Conservation (phyloP, 2,329 filamentous ascomycete genomes). For the Aspergillus terreus region DNA sequence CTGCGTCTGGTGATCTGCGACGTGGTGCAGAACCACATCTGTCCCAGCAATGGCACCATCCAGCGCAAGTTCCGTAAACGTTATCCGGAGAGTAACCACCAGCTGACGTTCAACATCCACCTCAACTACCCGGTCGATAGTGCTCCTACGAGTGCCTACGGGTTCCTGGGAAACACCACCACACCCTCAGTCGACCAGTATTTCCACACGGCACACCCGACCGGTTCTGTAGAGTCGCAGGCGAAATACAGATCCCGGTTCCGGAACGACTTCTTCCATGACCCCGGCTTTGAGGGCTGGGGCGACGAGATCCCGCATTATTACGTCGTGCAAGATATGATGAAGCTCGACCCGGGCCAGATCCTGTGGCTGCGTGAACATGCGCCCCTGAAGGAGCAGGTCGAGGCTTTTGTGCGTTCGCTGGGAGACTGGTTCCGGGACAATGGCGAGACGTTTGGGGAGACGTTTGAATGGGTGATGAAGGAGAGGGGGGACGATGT, state of each 20-base stretch:
- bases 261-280: conserved; percentile 46
- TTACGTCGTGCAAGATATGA: conserved; percentile 62
- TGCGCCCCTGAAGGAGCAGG: conserved; percentile 54
- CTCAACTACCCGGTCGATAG: conserved; percentile 44
- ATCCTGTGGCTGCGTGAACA: conserved; percentile 56
- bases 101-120: conserved; percentile 52
- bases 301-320: conserved; percentile 62
- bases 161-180: background rate
- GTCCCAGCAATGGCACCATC: conserved; percentile 59
- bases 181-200: conserved; percentile 14
- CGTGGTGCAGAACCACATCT: conserved; percentile 55
- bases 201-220: conserved; percentile 22
- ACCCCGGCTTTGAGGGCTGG: conserved; percentile 59
- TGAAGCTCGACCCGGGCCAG: conserved; percentile 60
- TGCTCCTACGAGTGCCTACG: conserved; percentile 6
- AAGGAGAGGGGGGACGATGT: conserved; percentile 52
- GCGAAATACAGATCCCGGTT: conserved; percentile 46
- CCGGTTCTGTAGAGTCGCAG: conserved; percentile 17
- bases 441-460: conserved; percentile 60
- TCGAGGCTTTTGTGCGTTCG: conserved; percentile 51
- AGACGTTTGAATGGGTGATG: conserved; percentile 57
- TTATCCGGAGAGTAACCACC: conserved; percentile 47
- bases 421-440: conserved; percentile 61
- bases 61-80: conserved; percentile 57
- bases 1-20: conserved; percentile 54